Conservation (phyloP, 1,284 basidiomycete genomes). For the Hemileccinum hortonii region DNA sequence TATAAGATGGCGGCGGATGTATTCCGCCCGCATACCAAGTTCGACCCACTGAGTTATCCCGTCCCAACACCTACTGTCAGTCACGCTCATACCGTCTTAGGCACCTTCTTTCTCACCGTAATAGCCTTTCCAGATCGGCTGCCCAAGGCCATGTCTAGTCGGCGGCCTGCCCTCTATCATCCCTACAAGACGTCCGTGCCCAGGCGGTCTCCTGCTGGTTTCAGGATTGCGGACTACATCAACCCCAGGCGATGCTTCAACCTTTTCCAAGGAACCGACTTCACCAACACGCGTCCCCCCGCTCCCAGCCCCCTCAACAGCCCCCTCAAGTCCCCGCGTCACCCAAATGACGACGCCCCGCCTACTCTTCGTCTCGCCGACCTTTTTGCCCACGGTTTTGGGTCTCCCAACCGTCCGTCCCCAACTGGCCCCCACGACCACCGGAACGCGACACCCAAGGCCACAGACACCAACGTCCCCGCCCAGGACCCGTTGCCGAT, state of each 20-base stretch:
- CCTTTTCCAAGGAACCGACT: conserved; percentile 13
- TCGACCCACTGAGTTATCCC: conserved; percentile 3
- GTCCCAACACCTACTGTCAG: not conserved
- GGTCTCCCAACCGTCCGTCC: not conserved
- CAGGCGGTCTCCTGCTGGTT: conserved; percentile 22
- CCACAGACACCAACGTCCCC: not conserved
- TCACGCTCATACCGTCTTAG: too few species aligned
- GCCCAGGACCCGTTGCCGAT: not conserved
- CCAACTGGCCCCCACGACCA: not conserved
- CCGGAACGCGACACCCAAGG: not conserved
- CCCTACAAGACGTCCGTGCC: conserved; percentile 16
- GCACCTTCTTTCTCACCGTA: too few species aligned
- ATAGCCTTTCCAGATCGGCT: not conserved
- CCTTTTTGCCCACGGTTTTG: not conserved
- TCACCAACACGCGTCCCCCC: conserved; percentile 10
- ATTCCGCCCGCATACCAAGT: not conserved
- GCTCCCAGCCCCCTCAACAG: conserved; percentile 16
- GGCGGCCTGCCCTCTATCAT: conserved; percentile 16
- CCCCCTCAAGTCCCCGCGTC: conserved; percentile 9
- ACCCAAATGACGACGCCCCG: conserved; percentile 9
- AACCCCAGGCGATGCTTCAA: conserved; percentile 21
- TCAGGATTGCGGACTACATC: conserved; percentile 23
- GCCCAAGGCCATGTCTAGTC: conserved; percentile 11
- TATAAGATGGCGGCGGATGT: conserved; percentile 22
- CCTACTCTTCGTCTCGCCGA: conserved; percentile 11